Evolutionary conservation across 2,329 filamentous ascomycete genomes (phyloP).

Genomic region (Stemphylium beticola): DNA sequence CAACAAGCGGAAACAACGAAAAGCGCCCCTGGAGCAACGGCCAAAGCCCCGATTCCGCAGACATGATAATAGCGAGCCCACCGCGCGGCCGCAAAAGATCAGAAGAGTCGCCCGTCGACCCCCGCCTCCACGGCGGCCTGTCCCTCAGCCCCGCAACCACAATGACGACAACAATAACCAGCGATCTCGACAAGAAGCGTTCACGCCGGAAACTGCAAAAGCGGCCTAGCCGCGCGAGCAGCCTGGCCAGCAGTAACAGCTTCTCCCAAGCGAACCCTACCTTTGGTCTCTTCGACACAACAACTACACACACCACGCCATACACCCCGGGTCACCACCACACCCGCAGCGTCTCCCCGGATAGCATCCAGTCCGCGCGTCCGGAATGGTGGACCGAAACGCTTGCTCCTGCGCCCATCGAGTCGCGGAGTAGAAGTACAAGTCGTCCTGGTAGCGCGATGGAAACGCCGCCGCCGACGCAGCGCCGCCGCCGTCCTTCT

Average conservation of each 20-base stretch:
- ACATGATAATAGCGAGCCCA: background rate
- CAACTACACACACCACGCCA: background rate
- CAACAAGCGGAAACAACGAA: constrained; percentile 8
- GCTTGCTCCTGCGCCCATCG: constrained; percentile 3
- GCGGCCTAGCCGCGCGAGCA: constrained; percentile 10
- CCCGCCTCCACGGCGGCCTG: background rate
- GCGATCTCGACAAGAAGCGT: background rate
- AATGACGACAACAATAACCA: constrained; percentile 13
- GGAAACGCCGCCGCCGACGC: background rate
- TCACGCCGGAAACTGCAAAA: constrained; percentile 11
- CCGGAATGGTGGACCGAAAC: constrained; percentile 12
- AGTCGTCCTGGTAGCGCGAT: background rate
- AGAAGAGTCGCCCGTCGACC: constrained; percentile 21
- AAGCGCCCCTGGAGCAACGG: constrained; percentile 4
- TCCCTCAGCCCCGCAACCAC: constrained; percentile 10
- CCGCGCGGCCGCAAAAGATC: background rate
- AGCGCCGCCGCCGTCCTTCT: background rate
- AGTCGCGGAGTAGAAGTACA: background rate
- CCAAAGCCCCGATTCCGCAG: background rate
- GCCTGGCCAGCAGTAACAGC: constrained; percentile 1
- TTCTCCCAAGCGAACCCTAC: background rate
- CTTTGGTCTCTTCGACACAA: background rate
- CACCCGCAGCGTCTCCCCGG: constrained; percentile 5
- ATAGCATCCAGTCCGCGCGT: background rate
- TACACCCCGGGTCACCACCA: background rate